Evolutionary conservation across 2,329 filamentous ascomycete genomes (phyloP), one percentile per base, ranked within the genome.

Genomic region (Fusarium temperatum): DNA sequence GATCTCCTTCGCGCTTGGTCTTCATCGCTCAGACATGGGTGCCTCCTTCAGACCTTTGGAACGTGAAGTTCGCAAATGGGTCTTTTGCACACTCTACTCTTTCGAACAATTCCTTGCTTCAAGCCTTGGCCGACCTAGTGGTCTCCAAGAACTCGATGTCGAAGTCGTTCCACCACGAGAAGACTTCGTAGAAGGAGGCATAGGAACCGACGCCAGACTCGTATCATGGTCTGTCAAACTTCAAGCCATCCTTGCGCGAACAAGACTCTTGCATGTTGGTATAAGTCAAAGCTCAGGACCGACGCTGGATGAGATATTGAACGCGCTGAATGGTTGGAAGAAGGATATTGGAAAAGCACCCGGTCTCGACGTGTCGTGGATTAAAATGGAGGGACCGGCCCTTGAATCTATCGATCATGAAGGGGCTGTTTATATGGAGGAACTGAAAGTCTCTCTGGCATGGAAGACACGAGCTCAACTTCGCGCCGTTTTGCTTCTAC

Each of bases 21-120:
- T 82, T 12, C 81, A 82, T 42, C 70, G 80, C 28, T 73, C 69
- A 14, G 80, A 82, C 26, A 81, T 80, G 58, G 73, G 75, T 39
- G 70, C 75, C 0, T 77, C 77, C 0, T 83, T 83, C 70, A 72
- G 80, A 6, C 79, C 81, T 0, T 69, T 83, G 0, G 81, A 83
- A 32, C 64, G 81, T 8, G 81, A 82, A 58, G 78, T 79, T 13
- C 73, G 82, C 0, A 83, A 81, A 64, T 77, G 80, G 61, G 80
- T 83, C 1, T 82, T 82, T 48, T 83, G 82, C 60, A 82, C 81
- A 3, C 75, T 83, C 10, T 83, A 82, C 65, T 72, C 77, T 0
- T 82, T 82, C 18, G 82, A 83, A 26, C 81, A 83, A 51, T 82
- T 83, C 53, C 77, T 83, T 1, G 80, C 81, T 6, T 81, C 80